A percentile compares a stretch with the other conserved stretches of the same genome.
phyloP scores from a whole-genome alignment of 1,284 basidiomycete species.

The Ceratobasidium sp. region DNA sequence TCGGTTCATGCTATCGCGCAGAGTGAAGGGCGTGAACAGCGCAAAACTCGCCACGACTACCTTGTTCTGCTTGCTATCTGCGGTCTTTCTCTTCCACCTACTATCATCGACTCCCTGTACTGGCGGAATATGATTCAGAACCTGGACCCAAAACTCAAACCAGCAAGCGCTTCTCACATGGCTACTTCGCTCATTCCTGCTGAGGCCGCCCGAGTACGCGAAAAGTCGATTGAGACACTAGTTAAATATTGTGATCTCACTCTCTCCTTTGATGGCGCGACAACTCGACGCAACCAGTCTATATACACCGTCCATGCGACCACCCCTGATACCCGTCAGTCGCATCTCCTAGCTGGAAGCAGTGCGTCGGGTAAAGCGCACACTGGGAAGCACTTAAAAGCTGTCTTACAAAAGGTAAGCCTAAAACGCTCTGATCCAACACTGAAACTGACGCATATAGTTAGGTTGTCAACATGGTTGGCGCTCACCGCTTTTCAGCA shows the following conservation, averaged over 20 bases:
- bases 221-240: slow-evolving; percentile 27
- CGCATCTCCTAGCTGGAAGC: slow-evolving; percentile 52
- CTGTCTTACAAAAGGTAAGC: slow-evolving; percentile 6
- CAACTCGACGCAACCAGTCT: slow-evolving; percentile 17
- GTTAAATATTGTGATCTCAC: slow-evolving; percentile 16
- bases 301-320: slow-evolving; percentile 53
- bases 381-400: slow-evolving; percentile 20
- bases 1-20: neutral
- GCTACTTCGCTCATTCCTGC: slow-evolving; percentile 6
- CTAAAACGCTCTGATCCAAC: no score
- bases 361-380: slow-evolving; percentile 42
- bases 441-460: neutral
- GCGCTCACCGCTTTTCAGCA: slow-evolving; percentile 52
- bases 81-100: slow-evolving; percentile 22
- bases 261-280: slow-evolving; percentile 31
- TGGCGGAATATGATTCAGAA: slow-evolving; percentile 1
- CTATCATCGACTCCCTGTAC: slow-evolving; percentile 1
- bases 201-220: slow-evolving; percentile 21
- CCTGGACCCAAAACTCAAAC: slow-evolving; percentile 2
- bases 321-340: slow-evolving; percentile 47
- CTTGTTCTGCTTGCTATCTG: neutral
- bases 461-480: slow-evolving; percentile 55
- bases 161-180: neutral
- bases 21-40: neutral
- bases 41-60: neutral